These are phyloP conservation scores for Penicilliopsis zonata DNA, from an alignment of 495 filamentous ascomycete species.

Conservation along the genomic window DNA sequence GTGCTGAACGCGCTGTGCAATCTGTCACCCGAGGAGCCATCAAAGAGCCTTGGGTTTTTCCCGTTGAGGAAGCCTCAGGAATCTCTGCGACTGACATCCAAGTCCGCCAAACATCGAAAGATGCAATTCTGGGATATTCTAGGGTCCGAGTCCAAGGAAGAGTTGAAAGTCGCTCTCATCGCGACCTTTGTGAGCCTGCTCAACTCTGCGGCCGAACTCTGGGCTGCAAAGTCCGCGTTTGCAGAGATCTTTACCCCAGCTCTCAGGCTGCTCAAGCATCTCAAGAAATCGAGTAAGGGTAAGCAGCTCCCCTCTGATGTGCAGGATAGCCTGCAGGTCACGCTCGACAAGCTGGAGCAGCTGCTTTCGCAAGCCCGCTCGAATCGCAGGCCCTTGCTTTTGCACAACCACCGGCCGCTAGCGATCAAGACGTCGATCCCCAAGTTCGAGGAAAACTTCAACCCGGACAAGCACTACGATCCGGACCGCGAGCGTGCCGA, in stretches of 20 bases:
- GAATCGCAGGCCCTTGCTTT: conserved; percentile 62
- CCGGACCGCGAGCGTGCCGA: conserved; percentile 81
- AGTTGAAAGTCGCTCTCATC: conserved; percentile 47
- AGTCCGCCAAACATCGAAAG: conserved; percentile 15
- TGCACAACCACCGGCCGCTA: conserved; percentile 82
- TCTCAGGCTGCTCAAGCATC: conserved; percentile 38
- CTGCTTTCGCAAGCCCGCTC: conserved; percentile 44
- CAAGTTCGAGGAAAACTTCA: conserved; percentile 94
- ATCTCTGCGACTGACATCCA: conserved; percentile 36
- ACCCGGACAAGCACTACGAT: conserved; percentile 92
- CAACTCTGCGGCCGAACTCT: conserved; percentile 47
- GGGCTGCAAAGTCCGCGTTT: conserved; percentile 57
- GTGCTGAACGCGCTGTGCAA: conserved; percentile 61
- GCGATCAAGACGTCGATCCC: conserved; percentile 82
- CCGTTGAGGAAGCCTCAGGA: conserved; percentile 46
- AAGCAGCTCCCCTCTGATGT: conserved; percentile 32
- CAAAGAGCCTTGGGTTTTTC: conserved; percentile 38
- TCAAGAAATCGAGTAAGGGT: conserved; percentile 37
- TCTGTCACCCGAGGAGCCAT: conserved; percentile 43
- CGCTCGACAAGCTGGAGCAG: conserved; percentile 28
- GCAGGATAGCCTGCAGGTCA: conserved; percentile 21
- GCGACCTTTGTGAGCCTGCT: conserved; percentile 45
- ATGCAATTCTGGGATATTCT: conserved; percentile 45
- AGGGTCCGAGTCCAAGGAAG: conserved; percentile 14
- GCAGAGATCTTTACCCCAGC: conserved; percentile 57